These are phyloP conservation scores for Thymus quinquecostatus DNA, from an alignment of 257 asterid genomes.

Conservation along the genomic window DNA sequence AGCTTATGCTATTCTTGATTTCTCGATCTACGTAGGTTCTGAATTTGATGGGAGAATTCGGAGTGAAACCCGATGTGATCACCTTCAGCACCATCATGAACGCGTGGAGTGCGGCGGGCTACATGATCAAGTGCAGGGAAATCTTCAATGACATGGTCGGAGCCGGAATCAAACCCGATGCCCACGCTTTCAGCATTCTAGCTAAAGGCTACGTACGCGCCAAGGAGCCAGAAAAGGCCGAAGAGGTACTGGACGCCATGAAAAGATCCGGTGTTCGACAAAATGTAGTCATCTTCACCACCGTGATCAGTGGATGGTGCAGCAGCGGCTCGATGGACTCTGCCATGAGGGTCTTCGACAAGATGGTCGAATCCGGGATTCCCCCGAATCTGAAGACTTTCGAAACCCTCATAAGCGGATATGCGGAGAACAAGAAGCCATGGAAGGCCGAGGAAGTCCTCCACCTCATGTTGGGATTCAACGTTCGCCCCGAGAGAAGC, in stretches of 20 bases:
- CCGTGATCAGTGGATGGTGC: slow-evolving; percentile 71
- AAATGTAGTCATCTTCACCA: slow-evolving; percentile 68
- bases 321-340: slow-evolving; percentile 50
- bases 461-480: slow-evolving; percentile 49
- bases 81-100: slow-evolving; percentile 80
- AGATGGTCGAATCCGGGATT: slow-evolving; percentile 56
- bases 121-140: slow-evolving; percentile 64
- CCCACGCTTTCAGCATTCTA: slow-evolving; percentile 62
- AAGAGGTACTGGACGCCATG: slow-evolving; percentile 55
- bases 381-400: slow-evolving; percentile 64
- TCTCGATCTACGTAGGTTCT: slow-evolving; percentile 46
- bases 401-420: slow-evolving; percentile 67
- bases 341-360: slow-evolving; percentile 51
- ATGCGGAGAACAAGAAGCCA: slow-evolving; percentile 59
- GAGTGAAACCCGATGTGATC: slow-evolving; percentile 62
- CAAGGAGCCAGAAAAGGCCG: slow-evolving; percentile 71
- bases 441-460: slow-evolving; percentile 60
- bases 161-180: slow-evolving; percentile 64
- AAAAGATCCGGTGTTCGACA: slow-evolving; percentile 44
- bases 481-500: slow-evolving; percentile 54
- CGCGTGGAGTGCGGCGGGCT: slow-evolving; percentile 71
- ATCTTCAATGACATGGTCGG: slow-evolving; percentile 65
- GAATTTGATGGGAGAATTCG: slow-evolving; percentile 61
- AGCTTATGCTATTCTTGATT: neutral
- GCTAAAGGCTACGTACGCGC: slow-evolving; percentile 70